Evolutionary conservation across 2,329 filamentous ascomycete genomes (phyloP).

Genomic region (Xylaria sp.): DNA sequence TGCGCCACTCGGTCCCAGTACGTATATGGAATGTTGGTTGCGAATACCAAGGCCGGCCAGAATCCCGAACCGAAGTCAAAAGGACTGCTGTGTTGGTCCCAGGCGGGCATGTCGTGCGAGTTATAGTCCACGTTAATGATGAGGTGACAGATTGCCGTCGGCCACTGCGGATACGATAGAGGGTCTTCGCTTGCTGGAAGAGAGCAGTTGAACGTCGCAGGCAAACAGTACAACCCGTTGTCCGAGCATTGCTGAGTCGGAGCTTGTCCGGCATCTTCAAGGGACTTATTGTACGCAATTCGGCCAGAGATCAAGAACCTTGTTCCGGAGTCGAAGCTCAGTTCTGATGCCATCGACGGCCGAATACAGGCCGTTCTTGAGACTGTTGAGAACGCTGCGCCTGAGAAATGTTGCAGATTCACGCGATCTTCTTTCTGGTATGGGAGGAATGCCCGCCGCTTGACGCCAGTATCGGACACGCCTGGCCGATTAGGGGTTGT

Average conservation of each 20-base stretch:
- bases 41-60: constrained; percentile 21
- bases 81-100: constrained; percentile 6
- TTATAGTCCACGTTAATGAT: not conserved
- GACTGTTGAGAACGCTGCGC: not conserved
- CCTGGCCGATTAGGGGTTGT: not conserved
- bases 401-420: constrained; percentile 1
- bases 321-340: not conserved
- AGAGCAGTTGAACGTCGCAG: not conserved
- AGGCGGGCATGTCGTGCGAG: not conserved
- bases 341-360: not conserved
- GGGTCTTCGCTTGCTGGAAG: not conserved
- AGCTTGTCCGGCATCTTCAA: not conserved
- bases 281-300: constrained; percentile 3
- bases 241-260: not conserved
- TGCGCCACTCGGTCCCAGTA: not conserved
- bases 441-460: too few species aligned
- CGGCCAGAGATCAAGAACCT: too few species aligned
- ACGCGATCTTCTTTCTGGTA: too few species aligned
- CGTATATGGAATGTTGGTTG: constrained; percentile 13
- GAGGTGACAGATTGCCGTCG: constrained; percentile 1
- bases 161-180: not conserved
- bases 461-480: too few species aligned
- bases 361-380: constrained; percentile 2
- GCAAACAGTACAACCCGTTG: not conserved
- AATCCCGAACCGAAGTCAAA: constrained; percentile 9